These are phyloP conservation scores for Cairneyella variabilis DNA, from an alignment of 495 filamentous ascomycete genomes.

Conservation along the genomic window DNA sequence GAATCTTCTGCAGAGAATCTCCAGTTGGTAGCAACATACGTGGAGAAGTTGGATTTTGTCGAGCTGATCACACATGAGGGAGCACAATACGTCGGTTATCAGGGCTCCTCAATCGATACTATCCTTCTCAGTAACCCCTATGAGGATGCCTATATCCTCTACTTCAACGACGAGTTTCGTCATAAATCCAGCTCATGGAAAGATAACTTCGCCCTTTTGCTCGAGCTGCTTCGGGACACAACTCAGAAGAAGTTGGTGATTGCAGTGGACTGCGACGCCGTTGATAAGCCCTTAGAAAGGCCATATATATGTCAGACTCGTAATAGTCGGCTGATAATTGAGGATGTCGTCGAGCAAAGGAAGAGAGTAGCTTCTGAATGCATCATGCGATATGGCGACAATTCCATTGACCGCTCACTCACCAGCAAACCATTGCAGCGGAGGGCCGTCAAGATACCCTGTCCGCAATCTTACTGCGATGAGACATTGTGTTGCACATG, in stretches of 20 bases:
- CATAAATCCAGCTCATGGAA: no score
- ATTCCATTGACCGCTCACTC: background rate
- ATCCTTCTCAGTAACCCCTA: background rate
- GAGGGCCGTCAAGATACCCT: background rate
- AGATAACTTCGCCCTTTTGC: no score
- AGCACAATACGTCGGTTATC: constrained; percentile 23
- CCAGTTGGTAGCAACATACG: background rate
- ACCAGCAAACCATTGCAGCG: background rate
- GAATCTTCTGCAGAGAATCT: background rate
- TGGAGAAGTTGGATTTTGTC: constrained; percentile 21
- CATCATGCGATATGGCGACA: background rate
- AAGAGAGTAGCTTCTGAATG: no score
- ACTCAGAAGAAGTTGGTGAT: no score
- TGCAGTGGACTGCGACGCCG: no score
- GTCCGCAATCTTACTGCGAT: background rate
- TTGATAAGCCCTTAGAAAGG: no score
- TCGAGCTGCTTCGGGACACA: no score
- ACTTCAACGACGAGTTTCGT: constrained; percentile 8
- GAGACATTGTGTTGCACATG: background rate
- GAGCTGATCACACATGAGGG: constrained; percentile 9
- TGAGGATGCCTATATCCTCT: constrained; percentile 19
- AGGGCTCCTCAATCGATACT: background rate
- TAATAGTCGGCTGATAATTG: no score
- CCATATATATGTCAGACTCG: no score
- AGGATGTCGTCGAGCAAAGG: no score